Conservation (phyloP, 106 monocot species). For the Dendrobium chrysotoxum region DNA sequence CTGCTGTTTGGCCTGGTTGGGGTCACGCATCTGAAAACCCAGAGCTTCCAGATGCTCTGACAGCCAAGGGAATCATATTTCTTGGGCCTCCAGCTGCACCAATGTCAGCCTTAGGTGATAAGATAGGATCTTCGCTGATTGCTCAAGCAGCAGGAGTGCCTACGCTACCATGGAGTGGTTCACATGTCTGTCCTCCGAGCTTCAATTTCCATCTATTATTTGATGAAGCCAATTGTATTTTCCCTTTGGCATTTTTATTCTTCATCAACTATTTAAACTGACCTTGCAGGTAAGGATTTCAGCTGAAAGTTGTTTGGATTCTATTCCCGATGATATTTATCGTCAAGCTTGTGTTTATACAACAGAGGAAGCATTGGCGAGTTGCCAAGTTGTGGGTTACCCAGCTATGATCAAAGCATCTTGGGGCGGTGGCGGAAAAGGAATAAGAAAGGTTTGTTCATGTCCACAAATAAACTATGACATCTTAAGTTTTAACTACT, state of each 20-base stretch:
- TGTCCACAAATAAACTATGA: neutral
- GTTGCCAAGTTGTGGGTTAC: conserved; percentile 89
- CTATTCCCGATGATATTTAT: conserved; percentile 89
- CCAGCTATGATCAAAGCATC: conserved; percentile 99
- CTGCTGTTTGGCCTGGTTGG: conserved; percentile 99
- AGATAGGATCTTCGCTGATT: conserved; percentile 97
- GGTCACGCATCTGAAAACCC: conserved; percentile 99
- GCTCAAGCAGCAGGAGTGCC: conserved; percentile 98
- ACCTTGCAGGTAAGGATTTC: conserved; percentile 61
- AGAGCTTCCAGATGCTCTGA: conserved; percentile 88
- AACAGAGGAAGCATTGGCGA: conserved; percentile 92
- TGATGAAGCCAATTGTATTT: neutral
- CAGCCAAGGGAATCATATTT: conserved; percentile 85
- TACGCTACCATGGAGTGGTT: conserved; percentile 98
- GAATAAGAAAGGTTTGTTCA: conserved; percentile 83
- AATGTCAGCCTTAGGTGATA: conserved; percentile 96
- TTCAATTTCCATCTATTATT: neutral
- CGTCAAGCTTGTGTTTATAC: conserved; percentile 84
- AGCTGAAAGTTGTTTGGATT: conserved; percentile 58
- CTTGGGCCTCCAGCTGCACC: conserved; percentile 88
- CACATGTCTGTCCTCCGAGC: conserved; percentile 53
- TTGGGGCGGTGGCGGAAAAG: conserved; percentile 99
- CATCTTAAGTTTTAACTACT: neutral
- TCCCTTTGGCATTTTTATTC: neutral
- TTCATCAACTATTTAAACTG: neutral